Percentiles rank a stretch among this genome's conserved stretches.
Evolutionary conservation across 2,329 filamentous ascomycete genomes (phyloP).

Genomic region (Botrytis tulipae): DNA sequence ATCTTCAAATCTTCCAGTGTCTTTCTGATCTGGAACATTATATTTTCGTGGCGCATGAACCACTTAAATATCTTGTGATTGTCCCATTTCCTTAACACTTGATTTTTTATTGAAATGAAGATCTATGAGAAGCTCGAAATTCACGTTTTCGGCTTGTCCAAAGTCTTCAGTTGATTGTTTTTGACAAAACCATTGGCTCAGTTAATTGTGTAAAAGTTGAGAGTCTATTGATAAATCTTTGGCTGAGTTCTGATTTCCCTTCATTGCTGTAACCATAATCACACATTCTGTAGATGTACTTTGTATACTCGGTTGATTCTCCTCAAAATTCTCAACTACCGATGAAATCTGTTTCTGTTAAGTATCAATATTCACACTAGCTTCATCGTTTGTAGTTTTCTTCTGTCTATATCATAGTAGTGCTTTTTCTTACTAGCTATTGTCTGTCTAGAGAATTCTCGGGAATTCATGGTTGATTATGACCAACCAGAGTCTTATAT

Average conservation of each 20-base stretch:
- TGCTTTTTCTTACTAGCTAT: no score
- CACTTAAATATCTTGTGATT: neutral
- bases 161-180: neutral
- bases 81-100: neutral
- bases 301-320: no score
- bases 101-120: neutral
- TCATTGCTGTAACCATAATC: no score
- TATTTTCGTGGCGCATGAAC: neutral
- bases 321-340: no score
- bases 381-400: no score
- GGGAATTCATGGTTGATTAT: no score
- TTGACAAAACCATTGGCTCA: neutral
- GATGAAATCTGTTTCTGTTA: no score
- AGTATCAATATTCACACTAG: no score
- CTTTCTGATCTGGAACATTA: neutral
- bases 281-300: no score
- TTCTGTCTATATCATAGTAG: no score
- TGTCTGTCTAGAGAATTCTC: no score
- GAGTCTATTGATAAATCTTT: neutral
- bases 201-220: neutral
- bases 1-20: neutral
- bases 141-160: neutral
- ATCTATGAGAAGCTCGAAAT: neutral
- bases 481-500: no score
- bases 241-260: neutral